phyloP scores from a whole-genome alignment of 1,284 basidiomycete species.

The Cryptococcus hybrid region DNA sequence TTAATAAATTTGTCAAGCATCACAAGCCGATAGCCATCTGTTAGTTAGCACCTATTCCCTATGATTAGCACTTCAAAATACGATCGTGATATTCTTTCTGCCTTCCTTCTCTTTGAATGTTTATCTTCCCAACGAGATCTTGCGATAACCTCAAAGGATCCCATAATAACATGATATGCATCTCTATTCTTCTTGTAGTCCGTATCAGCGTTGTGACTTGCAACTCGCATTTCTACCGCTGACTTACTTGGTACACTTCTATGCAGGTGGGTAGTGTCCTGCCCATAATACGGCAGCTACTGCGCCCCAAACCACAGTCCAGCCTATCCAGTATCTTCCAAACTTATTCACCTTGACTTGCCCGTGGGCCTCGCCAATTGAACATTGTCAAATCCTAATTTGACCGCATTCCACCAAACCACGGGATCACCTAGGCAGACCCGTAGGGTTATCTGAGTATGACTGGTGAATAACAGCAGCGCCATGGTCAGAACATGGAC shows the following conservation, averaged over 20 bases:
- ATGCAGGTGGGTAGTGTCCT: conserved; percentile 87
- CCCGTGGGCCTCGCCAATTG: conserved; percentile 43
- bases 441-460: conserved; percentile 87
- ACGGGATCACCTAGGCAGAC: conserved; percentile 74
- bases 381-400: conserved; percentile 54
- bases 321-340: conserved; percentile 52
- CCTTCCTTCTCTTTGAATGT: no score
- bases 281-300: conserved; percentile 76
- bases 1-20: no score
- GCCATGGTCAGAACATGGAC: conserved; percentile 63
- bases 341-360: conserved; percentile 4
- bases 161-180: no score
- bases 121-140: no score
- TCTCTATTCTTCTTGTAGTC: conserved; percentile 25
- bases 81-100: no score
- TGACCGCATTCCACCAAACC: conserved; percentile 78
- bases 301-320: conserved; percentile 73
- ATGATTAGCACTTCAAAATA: no score
- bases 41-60: background rate
- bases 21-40: no score
- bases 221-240: no score
- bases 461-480: conserved; percentile 73
- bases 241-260: background rate
- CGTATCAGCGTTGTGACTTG: no score
- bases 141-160: no score